These are phyloP conservation scores for Neurospora sp. DNA, from an alignment of 495 filamentous ascomycete species.

Conservation along the genomic window DNA sequence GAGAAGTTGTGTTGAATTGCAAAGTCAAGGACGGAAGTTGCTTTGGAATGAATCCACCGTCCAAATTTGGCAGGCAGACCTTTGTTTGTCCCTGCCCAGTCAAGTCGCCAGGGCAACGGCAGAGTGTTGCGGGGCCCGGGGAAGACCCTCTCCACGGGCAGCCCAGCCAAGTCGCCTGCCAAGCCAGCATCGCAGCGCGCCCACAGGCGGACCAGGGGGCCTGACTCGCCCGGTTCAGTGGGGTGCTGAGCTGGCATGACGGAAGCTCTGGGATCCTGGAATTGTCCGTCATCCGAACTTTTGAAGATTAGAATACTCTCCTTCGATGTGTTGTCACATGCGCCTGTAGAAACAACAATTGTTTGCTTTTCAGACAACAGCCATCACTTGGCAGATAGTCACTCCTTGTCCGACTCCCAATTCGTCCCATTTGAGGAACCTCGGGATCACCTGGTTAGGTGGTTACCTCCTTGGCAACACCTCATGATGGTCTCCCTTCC, in stretches of 20 bases:
- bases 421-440: neutral
- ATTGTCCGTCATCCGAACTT: neutral
- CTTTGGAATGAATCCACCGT: neutral
- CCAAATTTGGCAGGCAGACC: neutral
- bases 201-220: neutral
- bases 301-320: neutral
- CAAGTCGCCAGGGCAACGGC: neutral
- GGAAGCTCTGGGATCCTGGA: neutral
- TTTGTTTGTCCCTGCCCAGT: neutral
- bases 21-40: neutral
- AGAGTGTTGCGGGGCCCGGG: neutral
- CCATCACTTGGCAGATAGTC: neutral
- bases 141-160: neutral
- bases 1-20: neutral
- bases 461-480: neutral
- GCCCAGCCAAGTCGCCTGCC: neutral
- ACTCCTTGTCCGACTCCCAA: neutral
- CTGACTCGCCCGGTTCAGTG: neutral
- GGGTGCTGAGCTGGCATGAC: neutral
- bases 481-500: constrained; percentile 45
- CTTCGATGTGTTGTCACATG: neutral
- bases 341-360: neutral
- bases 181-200: neutral
- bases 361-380: neutral
- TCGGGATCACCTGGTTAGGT: neutral